phyloP scores from a whole-genome alignment of 2,329 filamentous ascomycete genomes.

The Penicillium aurantiogriseum region DNA sequence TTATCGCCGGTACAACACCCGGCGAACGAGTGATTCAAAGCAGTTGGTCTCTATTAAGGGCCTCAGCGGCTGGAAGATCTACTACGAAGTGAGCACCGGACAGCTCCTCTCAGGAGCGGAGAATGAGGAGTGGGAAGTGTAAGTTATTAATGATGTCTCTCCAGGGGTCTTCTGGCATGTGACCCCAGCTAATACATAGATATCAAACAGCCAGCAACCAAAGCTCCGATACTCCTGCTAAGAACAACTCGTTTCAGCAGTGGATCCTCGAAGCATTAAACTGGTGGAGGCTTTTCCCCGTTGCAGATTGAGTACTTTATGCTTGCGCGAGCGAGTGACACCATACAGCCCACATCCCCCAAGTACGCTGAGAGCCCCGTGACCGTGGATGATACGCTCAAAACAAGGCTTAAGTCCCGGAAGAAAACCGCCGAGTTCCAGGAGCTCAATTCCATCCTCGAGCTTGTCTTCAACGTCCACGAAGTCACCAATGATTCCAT shows the following conservation, averaged over 20 bases:
- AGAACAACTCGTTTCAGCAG: not conserved
- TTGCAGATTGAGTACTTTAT: not conserved
- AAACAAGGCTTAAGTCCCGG: not conserved
- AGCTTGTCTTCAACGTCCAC: not conserved
- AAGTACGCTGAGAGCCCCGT: not conserved
- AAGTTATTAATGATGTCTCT: not conserved
- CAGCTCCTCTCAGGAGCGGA: no score
- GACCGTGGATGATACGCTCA: not conserved
- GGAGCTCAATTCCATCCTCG: not conserved
- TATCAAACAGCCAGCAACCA: not conserved
- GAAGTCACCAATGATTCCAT: not conserved
- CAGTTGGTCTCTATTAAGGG: not conserved
- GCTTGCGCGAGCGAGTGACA: not conserved
- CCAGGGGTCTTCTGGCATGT: not conserved
- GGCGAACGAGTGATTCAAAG: no score
- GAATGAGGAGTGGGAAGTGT: not conserved
- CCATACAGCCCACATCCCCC: not conserved
- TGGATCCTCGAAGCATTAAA: rapidly evolving
- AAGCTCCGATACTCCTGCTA: not conserved
- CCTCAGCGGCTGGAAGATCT: not conserved
- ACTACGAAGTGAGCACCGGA: not conserved
- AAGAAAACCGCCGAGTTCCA: not conserved
- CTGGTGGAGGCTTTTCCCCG: not conserved
- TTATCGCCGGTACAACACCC: not conserved
- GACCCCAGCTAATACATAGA: not conserved